These are phyloP conservation scores for Moniliella sp. DNA, from an alignment of 1,284 basidiomycete species.

Conservation along the genomic window DNA sequence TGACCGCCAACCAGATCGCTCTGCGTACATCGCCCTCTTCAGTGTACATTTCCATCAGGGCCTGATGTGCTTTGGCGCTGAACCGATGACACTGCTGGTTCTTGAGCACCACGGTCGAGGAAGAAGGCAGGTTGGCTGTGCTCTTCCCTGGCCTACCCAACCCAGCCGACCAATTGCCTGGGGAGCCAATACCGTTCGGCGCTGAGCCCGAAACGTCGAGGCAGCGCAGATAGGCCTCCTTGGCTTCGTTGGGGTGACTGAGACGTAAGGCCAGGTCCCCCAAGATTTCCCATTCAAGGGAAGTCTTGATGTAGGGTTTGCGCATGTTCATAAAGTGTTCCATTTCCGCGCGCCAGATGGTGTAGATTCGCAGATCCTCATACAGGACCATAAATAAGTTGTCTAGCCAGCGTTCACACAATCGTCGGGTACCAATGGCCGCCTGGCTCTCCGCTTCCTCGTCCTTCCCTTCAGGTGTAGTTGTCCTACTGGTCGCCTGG, in stretches of 20 bases:
- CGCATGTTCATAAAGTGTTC: slow-evolving; percentile 95
- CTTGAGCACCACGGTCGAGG: no score
- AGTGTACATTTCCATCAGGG: slow-evolving; percentile 77
- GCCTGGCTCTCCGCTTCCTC: no score
- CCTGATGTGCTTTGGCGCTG: slow-evolving; percentile 70
- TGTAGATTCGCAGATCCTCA: slow-evolving; percentile 96
- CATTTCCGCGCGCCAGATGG: slow-evolving; percentile 95
- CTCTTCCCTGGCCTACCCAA: no score
- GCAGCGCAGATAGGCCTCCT: slow-evolving; percentile 85
- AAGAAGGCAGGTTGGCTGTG: no score
- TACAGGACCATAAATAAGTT: slow-evolving; percentile 97
- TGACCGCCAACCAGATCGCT: slow-evolving; percentile 68
- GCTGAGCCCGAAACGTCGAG: no score
- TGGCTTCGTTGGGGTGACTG: slow-evolving; percentile 89
- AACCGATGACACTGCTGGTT: no score
- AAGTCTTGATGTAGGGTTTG: slow-evolving; percentile 85
- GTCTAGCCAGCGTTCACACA: slow-evolving; percentile 93
- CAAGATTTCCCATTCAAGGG: slow-evolving; percentile 90
- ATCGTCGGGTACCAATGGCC: slow-evolving; percentile 77
- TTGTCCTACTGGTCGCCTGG: no score
- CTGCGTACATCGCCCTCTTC: slow-evolving; percentile 78
- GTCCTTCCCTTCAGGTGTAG: no score
- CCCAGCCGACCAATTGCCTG: no score
- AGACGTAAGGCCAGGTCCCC: slow-evolving; percentile 76
- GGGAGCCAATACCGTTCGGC: no score